Conservation (phyloP, 805 yeast genomes). For the Huiozyma naganishii region DNA sequence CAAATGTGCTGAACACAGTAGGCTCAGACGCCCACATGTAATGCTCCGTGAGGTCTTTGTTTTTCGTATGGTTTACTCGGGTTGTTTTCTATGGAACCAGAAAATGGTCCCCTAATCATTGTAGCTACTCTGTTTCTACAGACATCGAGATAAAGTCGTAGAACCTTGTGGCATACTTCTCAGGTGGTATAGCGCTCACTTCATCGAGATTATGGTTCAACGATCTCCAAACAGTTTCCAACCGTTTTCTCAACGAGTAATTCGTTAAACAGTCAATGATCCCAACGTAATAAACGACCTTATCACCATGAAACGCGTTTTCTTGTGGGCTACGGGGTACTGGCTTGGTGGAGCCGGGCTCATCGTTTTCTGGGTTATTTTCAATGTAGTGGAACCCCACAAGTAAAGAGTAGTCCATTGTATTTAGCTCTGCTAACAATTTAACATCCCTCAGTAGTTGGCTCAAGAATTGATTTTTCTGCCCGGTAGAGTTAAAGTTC, state of each 20-base stretch:
- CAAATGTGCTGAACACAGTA: too few species aligned
- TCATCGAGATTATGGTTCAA: constrained; percentile 54
- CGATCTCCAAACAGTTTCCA: constrained; percentile 79
- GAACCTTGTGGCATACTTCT: constrained; percentile 82
- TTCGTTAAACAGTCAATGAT: constrained; percentile 88
- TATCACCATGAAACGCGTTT: constrained; percentile 65
- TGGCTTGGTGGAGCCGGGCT: neutral
- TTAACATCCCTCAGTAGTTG: constrained; percentile 70
- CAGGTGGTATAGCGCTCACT: constrained; percentile 83
- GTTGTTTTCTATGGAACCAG: too few species aligned
- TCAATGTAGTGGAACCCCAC: constrained; percentile 76
- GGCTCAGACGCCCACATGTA: too few species aligned
- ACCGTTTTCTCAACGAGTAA: constrained; percentile 57
- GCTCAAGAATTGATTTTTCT: constrained; percentile 38
- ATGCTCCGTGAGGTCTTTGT: too few species aligned
- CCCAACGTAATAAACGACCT: constrained; percentile 77
- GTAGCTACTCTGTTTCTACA: constrained; percentile 11
- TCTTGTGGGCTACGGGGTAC: constrained; percentile 48
- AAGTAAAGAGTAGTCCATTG: constrained; percentile 89
- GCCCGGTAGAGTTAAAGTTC: constrained; percentile 62
- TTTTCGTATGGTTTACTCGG: too few species aligned
- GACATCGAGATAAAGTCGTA: constrained; percentile 47
- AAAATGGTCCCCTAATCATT: too few species aligned
- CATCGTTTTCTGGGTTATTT: constrained; percentile 29
- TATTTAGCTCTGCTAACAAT: constrained; percentile 61